Conservation (phyloP, 805 yeast species). For the Lachancea waltii region DNA sequence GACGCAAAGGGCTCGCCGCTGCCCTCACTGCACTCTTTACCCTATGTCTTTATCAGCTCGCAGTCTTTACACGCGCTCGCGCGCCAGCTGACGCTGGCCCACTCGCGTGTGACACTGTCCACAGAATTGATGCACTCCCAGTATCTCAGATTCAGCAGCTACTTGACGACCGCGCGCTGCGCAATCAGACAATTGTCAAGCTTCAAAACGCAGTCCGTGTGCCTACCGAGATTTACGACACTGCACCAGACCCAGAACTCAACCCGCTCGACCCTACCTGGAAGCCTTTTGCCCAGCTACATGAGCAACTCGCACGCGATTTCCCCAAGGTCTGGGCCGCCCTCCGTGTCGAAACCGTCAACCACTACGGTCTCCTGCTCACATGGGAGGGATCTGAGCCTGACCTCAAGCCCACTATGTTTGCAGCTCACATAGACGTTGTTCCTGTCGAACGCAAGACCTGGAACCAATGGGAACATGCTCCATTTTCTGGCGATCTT, state of each 20-base stretch:
- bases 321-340: conserved; percentile 49
- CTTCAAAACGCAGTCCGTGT: conserved; percentile 50
- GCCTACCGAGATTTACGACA: conserved; percentile 56
- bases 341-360: conserved; percentile 49
- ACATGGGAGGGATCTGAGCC: conserved; percentile 54
- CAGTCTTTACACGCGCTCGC: background rate
- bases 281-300: conserved; percentile 38
- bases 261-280: conserved; percentile 41
- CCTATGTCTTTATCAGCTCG: conserved; percentile 1
- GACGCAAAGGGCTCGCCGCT: too few species aligned
- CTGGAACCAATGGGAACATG: conserved; percentile 51
- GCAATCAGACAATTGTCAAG: conserved; percentile 35
- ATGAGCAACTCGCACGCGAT: conserved; percentile 43
- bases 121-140: conserved; percentile 4
- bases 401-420: conserved; percentile 53
- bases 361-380: conserved; percentile 55
- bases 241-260: conserved; percentile 38
- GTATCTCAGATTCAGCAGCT: conserved; percentile 8
- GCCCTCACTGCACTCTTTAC: conserved; percentile 2
- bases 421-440: conserved; percentile 76
- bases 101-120: conserved; percentile 12
- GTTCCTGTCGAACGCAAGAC: conserved; percentile 68
- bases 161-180: conserved; percentile 28
- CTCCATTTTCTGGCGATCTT: conserved; percentile 60
- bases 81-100: background rate